Base-by-base conservation (phyloP, 768 basidiomycete genomes). In the Hebeloma cylindrosporum region DNA sequence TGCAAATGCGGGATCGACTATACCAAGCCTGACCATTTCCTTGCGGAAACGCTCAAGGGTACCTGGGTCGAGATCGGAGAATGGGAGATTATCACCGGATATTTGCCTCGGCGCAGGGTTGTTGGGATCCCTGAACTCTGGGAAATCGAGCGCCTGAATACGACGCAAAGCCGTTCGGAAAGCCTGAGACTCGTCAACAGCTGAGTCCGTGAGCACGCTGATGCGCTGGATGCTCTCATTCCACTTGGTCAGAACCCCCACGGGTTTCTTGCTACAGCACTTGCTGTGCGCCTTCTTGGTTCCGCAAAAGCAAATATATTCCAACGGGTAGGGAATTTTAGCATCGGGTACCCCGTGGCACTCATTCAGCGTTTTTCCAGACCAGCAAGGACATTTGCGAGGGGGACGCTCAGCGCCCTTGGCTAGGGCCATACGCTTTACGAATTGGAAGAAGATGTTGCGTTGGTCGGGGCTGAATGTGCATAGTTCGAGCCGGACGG, bases 1-100 rank as follows among this genome's bases (percentile, higher is more conserved):
- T 4, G 42, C 42, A 26, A 43, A 43, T 18, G 42, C 33, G 3
- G 31, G 32, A 27, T 43, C 42, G 31, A 43, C 32, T 16, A 18
- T 2, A 3, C 21, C 18, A 3, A 31, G 31, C 41, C n/a, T 31
- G 21, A 43, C 27, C 41, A 43, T 43, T 32, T 43, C 7, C 17
- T 13, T 7, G n/a, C 41, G n/a, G 31, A 43, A 43, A 17, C 4
- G 6, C 3, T 43, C 41, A 13, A 43, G 14, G 0, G 21, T 23
- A 10, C n/a, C 18, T 9, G 22, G 5, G 10, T 30, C 30, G 11
- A 43, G 30, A 10, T 13, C 41, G 7, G 9, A 20, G 30, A 43
- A 34, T 0, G 29, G 29, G 7, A 43, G 14, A 8, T 20, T 16
- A n/a, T n/a, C n/a, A n/a, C n/a, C n/a, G n/a, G n/a, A n/a, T n/a